Conservation (phyloP, 2,329 filamentous ascomycete species). For the Apiospora hydei region DNA sequence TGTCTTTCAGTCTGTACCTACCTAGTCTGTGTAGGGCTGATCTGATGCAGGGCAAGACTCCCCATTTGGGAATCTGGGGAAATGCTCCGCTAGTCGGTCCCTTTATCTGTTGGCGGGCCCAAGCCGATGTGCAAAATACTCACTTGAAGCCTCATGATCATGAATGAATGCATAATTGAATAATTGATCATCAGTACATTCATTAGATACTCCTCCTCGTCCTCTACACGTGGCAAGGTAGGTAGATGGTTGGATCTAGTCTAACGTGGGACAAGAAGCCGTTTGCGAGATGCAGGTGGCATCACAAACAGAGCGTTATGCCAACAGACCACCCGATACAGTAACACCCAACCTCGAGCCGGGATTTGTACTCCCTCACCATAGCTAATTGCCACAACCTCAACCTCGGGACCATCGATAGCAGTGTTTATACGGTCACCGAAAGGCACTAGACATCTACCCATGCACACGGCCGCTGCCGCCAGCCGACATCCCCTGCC, state of each 20-base stretch:
- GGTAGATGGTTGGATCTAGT: not conserved
- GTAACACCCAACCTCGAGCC: not conserved
- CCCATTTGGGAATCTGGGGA: not conserved
- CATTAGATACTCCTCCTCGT: not conserved
- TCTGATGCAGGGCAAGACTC: not conserved
- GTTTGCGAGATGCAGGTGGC: not conserved
- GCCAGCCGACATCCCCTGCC: not conserved
- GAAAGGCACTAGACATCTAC: not conserved
- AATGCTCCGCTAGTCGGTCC: constrained; percentile 8
- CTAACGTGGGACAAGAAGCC: not conserved
- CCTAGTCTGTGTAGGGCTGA: not conserved
- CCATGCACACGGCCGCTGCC: not conserved
- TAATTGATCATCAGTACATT: not conserved
- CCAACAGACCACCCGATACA: not conserved
- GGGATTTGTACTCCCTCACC: not conserved
- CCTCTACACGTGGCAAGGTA: constrained; percentile 8
- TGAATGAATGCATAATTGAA: not conserved
- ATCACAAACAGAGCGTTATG: not conserved
- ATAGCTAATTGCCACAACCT: not conserved
- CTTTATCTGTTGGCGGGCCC: not conserved
- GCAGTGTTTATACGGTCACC: not conserved
- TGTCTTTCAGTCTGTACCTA: too few relatives aligned
- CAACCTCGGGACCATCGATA: not conserved
- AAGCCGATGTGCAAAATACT: not conserved
- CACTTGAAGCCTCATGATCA: not conserved